phyloP scores from a whole-genome alignment of 495 filamentous ascomycete species.

The Neurospora sp. region DNA sequence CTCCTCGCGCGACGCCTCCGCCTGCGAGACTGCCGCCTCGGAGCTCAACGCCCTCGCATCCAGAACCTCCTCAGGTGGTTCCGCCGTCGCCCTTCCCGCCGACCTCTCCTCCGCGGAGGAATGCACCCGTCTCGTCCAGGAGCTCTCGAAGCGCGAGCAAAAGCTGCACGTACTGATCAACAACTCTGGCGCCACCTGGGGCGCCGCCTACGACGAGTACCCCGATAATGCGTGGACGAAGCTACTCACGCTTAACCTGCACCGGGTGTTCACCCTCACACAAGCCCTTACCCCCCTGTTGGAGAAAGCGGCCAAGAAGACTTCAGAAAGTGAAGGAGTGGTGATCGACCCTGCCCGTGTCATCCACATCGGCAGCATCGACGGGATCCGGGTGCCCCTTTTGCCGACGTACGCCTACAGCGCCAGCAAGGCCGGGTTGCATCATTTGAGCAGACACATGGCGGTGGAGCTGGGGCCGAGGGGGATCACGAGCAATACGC shows the following conservation, averaged over 20 bases:
- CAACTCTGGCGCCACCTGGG: slow-evolving; percentile 76
- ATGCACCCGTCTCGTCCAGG: slow-evolving; percentile 50
- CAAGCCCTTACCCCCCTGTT: slow-evolving; percentile 63
- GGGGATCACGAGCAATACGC: slow-evolving; percentile 44
- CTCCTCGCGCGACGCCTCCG: slow-evolving; percentile 50
- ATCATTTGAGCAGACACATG: slow-evolving; percentile 63
- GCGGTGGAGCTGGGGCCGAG: slow-evolving; percentile 59
- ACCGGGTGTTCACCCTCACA: slow-evolving; percentile 71
- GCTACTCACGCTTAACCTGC: slow-evolving; percentile 70
- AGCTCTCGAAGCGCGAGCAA: slow-evolving; percentile 49
- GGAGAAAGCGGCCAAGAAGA: slow-evolving; percentile 36
- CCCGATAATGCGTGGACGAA: slow-evolving; percentile 63
- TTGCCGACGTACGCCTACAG: slow-evolving; percentile 69
- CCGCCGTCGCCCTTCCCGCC: slow-evolving; percentile 26
- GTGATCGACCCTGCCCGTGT: slow-evolving; percentile 45
- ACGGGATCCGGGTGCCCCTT: slow-evolving; percentile 59
- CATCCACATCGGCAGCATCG: slow-evolving; percentile 69
- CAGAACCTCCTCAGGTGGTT: slow-evolving; percentile 2
- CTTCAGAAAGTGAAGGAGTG: slow-evolving; percentile 16
- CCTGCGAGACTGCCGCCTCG: slow-evolving; percentile 21
- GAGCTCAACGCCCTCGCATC: slow-evolving; percentile 16
- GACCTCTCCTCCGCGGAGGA: slow-evolving; percentile 35
- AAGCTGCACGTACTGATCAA: slow-evolving; percentile 69
- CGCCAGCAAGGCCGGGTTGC: slow-evolving; percentile 64
- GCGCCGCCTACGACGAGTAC: slow-evolving; percentile 58